Evolutionary conservation across 257 asterid genomes (phyloP).

Genomic region (Buddleja alternifolia): DNA sequence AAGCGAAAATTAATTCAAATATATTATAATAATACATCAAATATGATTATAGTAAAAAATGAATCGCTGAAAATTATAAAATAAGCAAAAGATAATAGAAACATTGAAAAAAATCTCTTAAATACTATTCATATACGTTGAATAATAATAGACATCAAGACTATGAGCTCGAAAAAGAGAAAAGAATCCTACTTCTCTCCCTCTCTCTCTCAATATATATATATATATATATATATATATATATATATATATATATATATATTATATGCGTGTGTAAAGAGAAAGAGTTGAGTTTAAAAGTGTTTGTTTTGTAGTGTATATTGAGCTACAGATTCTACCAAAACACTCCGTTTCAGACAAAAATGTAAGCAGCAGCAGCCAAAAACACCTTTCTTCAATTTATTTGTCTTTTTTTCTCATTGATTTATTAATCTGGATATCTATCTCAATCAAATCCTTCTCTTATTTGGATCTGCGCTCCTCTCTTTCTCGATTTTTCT

Average conservation of each 20-base stretch:
- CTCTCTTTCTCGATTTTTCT: background rate
- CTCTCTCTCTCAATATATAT: background rate
- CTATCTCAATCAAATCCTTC: background rate
- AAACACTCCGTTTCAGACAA: background rate
- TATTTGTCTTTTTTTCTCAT: background rate
- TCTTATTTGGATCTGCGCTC: constrained; percentile 27
- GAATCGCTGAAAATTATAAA: too few relatives aligned
- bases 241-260: background rate
- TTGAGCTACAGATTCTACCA: background rate
- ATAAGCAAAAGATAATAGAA: too few relatives aligned
- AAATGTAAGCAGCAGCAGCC: background rate
- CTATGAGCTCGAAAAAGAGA: too few relatives aligned
- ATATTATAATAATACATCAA: too few relatives aligned
- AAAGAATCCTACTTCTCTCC: too few relatives aligned
- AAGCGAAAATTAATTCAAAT: too few relatives aligned
- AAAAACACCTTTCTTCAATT: constrained; percentile 14
- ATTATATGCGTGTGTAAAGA: constrained; percentile 1
- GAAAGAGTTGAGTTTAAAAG: background rate
- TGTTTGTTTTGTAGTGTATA: background rate
- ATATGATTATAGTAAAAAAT: too few relatives aligned
- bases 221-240: background rate
- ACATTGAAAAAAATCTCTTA: too few relatives aligned
- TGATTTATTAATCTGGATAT: background rate
- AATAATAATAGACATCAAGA: too few relatives aligned
- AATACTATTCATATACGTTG: too few relatives aligned